A percentile compares a stretch with the other conserved stretches of the same genome.
Conservation (phyloP, 371 early-diverging fungal species). For the Conidiobolus incongruus region DNA sequence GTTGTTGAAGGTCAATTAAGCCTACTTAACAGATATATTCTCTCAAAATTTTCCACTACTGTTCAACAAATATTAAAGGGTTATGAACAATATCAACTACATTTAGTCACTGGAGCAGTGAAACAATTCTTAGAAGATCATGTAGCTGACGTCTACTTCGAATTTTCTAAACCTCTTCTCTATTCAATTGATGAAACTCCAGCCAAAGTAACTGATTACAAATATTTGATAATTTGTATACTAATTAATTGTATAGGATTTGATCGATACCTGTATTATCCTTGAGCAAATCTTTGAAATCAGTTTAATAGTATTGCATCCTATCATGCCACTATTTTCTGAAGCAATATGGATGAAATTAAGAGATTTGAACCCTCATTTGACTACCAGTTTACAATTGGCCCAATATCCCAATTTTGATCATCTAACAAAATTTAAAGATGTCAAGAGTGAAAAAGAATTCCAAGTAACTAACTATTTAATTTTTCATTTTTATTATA, state of each 20-base stretch:
- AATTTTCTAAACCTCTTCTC: constrained; percentile 38
- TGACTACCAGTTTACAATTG: too few relatives aligned
- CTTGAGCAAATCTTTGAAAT: background rate
- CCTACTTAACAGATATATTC: constrained; percentile 59
- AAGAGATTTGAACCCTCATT: too few relatives aligned
- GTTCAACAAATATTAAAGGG: constrained; percentile 30
- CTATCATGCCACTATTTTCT: constrained; percentile 3
- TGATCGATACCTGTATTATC: background rate
- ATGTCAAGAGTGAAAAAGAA: too few relatives aligned
- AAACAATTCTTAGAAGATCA: constrained; percentile 82
- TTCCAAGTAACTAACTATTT: too few relatives aligned
- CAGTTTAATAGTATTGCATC: background rate
- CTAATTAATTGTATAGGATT: background rate
- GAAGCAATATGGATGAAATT: background rate
- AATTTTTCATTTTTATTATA: too few relatives aligned
- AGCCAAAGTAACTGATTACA: background rate
- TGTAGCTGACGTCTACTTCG: constrained; percentile 92
- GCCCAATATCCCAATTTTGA: too few relatives aligned
- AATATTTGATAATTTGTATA: background rate
- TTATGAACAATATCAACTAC: constrained; percentile 54
- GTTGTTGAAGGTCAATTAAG: constrained; percentile 14
- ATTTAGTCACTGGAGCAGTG: constrained; percentile 61
- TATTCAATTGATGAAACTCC: constrained; percentile 5
- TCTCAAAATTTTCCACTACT: constrained; percentile 59
- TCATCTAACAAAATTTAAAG: too few relatives aligned